Conservation (phyloP, 176 grass and related monocot species). For the Aegilops longissima region DNA sequence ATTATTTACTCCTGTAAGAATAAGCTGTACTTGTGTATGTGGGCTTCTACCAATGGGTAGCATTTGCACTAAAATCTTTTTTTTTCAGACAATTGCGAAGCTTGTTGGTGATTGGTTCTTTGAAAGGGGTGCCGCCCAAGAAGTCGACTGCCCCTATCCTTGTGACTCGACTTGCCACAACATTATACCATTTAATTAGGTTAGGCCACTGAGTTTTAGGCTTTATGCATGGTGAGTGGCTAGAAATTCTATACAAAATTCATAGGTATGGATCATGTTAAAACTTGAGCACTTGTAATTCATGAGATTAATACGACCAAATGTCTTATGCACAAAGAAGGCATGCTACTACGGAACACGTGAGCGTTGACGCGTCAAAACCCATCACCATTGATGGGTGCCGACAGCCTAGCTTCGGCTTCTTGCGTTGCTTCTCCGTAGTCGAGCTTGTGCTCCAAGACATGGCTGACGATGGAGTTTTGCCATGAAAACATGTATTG, state of each 20-base stretch:
- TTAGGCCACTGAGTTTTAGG: not conserved
- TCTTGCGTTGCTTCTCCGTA: too few relatives aligned
- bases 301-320: too few relatives aligned
- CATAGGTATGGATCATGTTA: too few relatives aligned
- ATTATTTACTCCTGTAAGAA: not conserved
- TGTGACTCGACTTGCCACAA: slow-evolving; percentile 67
- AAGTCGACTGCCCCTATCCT: slow-evolving; percentile 63
- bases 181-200: slow-evolving; percentile 43
- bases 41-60: not conserved
- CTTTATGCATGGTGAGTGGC: not conserved
- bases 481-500: too few relatives aligned
- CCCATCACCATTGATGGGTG: too few relatives aligned
- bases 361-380: too few relatives aligned
- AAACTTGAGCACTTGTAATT: too few relatives aligned
- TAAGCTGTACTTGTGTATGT: not conserved
- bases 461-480: too few relatives aligned
- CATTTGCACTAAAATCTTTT: slow-evolving; percentile 1
- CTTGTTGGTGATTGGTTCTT: slow-evolving; percentile 70
- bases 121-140: slow-evolving; percentile 35
- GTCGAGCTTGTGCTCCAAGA: too few relatives aligned
- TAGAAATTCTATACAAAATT: not conserved
- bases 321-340: too few relatives aligned
- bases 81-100: slow-evolving; percentile 70
- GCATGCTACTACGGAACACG: too few relatives aligned
- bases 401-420: too few relatives aligned